These are phyloP conservation scores for Calonectria fujianensis DNA, from an alignment of 2,329 filamentous ascomycete genomes.

Conservation along the genomic window DNA sequence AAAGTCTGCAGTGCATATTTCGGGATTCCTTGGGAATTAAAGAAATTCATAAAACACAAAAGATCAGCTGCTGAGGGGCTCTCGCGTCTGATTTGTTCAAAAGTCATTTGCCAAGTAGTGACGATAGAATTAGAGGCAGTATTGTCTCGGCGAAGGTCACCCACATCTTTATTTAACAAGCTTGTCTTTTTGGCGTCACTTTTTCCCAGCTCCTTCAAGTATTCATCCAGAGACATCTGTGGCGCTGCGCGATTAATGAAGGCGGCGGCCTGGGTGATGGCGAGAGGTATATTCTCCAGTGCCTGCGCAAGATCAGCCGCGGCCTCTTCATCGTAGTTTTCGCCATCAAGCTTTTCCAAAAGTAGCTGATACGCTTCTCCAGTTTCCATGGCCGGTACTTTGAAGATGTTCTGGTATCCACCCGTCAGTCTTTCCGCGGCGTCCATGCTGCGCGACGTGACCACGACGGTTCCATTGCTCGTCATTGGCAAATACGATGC, in stretches of 20 bases:
- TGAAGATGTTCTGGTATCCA: not conserved
- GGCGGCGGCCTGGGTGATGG: conserved; percentile 23
- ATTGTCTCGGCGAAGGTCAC: conserved; percentile 7
- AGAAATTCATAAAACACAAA: conserved; percentile 1
- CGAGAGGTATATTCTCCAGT: conserved; percentile 19
- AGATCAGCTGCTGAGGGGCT: not conserved
- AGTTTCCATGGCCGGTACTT: not conserved
- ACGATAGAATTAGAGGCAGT: conserved; percentile 3
- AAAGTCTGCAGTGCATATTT: not conserved
- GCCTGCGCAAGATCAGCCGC: not conserved
- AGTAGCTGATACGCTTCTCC: conserved; percentile 8
- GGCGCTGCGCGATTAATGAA: conserved; percentile 3
- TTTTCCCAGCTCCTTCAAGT: conserved; percentile 50
- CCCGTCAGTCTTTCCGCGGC: not conserved
- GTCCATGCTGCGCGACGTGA: conserved; percentile 9
- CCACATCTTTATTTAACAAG: not conserved
- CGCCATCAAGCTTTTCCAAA: not conserved
- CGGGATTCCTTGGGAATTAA: conserved; percentile 13
- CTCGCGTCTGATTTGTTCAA: conserved; percentile 7
- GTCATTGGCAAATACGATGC: not conserved
- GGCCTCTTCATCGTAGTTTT: not conserved
- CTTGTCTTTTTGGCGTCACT: not conserved
- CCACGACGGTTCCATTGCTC: conserved; percentile 8
- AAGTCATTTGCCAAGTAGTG: conserved; percentile 11
- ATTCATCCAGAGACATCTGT: conserved; percentile 52